A percentile compares a stretch with the other conserved stretches of the same genome.
Conservation (phyloP, 305 asterid genomes). For the Plantago coronopus region DNA sequence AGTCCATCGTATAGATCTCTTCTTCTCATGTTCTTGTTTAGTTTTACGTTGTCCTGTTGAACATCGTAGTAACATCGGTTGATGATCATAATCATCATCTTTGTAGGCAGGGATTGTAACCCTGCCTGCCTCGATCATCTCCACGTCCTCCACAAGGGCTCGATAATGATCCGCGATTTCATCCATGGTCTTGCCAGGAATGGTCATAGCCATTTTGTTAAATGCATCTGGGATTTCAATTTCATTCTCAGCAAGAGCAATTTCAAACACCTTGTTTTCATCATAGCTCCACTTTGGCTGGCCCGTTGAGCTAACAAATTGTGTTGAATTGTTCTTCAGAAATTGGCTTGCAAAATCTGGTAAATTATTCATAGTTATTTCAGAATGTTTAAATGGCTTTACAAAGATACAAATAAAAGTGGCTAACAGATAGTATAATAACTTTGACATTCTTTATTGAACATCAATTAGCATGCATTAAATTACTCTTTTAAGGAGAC, state of each 20-base stretch:
- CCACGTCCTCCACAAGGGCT: neutral
- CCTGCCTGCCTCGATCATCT: neutral
- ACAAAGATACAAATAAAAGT: too few relatives aligned
- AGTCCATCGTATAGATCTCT: conserved; percentile 1
- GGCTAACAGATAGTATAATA: too few relatives aligned
- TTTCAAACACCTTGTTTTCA: conserved; percentile 6
- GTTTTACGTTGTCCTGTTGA: neutral
- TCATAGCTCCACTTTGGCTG: neutral
- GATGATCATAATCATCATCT: neutral
- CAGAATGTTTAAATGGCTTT: too few relatives aligned
- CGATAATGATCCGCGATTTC: neutral
- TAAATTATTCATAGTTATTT: too few relatives aligned
- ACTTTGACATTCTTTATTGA: too few relatives aligned
- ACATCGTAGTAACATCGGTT: neutral
- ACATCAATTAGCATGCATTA: too few relatives aligned
- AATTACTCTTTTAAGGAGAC: too few relatives aligned
- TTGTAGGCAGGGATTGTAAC: neutral
- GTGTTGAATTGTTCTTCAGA: neutral
- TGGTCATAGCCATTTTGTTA: neutral
- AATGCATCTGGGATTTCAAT: neutral
- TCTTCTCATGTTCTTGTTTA: neutral
- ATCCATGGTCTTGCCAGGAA: neutral
- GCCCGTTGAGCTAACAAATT: neutral
- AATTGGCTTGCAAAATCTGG: too few relatives aligned
- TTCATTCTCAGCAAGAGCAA: neutral